These are phyloP conservation scores for Penicilliopsis zonata DNA, from an alignment of 495 filamentous ascomycete species.

Conservation along the genomic window DNA sequence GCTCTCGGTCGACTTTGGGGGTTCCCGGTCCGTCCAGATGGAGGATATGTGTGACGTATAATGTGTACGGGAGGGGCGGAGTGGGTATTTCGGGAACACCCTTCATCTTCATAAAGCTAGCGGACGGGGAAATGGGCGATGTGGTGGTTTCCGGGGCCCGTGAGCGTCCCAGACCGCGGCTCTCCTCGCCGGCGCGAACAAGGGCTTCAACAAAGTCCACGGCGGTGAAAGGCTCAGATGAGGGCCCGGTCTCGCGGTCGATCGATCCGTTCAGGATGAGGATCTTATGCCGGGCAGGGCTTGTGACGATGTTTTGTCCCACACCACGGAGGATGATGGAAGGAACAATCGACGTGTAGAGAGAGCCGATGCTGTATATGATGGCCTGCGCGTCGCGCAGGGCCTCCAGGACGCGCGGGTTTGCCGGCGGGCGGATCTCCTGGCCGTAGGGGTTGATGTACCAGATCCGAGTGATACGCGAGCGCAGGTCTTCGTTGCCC, in stretches of 20 bases:
- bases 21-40: conserved; percentile 63
- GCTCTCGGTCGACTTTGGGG: conserved; percentile 56
- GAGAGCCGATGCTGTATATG: conserved; percentile 80
- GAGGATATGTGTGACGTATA: conserved; percentile 76
- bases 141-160: conserved; percentile 1
- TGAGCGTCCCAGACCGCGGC: conserved; percentile 18
- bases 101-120: conserved; percentile 6
- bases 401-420: conserved; percentile 62
- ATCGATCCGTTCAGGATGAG: conserved; percentile 72
- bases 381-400: conserved; percentile 51
- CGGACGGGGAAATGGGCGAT: conserved; percentile 3
- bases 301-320: conserved; percentile 23
- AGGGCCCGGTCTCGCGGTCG: conserved; percentile 76
- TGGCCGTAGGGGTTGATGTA: conserved; percentile 96
- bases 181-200: conserved; percentile 45
- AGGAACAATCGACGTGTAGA: conserved; percentile 76
- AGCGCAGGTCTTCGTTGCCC: conserved; percentile 56
- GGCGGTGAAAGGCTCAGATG: conserved; percentile 47
- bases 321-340: conserved; percentile 37
- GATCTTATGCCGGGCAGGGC: conserved; percentile 55
- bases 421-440: conserved; percentile 73
- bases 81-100: conserved; percentile 1
- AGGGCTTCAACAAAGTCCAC: conserved; percentile 72
- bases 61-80: conserved; percentile 20
- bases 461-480: conserved; percentile 75